Evolutionary conservation across 805 yeast genomes (phyloP).

Genomic region (Priceomyces fermenticarens): DNA sequence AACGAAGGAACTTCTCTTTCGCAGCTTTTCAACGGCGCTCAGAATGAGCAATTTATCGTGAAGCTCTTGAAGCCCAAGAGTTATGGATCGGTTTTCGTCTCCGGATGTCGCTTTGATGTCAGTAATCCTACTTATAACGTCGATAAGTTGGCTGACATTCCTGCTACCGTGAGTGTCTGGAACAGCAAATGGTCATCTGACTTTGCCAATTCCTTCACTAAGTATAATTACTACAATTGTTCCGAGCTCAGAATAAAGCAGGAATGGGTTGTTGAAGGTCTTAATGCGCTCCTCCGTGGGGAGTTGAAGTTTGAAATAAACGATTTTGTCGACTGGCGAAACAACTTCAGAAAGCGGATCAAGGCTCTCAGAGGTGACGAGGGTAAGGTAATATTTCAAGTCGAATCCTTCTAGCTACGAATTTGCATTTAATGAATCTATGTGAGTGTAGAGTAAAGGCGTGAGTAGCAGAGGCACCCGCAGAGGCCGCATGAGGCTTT

Average conservation of each 20-base stretch:
- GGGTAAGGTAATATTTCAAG: slow-evolving; percentile 30
- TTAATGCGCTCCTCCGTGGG: slow-evolving; percentile 20
- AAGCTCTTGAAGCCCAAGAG: slow-evolving; percentile 38
- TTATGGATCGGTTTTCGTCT: slow-evolving; percentile 28
- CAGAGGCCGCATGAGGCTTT: too few relatives aligned
- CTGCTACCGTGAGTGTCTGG: slow-evolving; percentile 27
- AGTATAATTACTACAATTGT: slow-evolving; percentile 36
- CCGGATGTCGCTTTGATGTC: slow-evolving; percentile 30
- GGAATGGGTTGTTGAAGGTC: slow-evolving; percentile 35
- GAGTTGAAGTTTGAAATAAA: slow-evolving; percentile 31
- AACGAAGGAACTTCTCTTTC: slow-evolving; percentile 11
- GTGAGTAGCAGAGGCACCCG: too few relatives aligned
- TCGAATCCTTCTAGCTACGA: slow-evolving; percentile 31
- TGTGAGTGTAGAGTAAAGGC: background rate
- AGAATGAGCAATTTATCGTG: slow-evolving; percentile 29
- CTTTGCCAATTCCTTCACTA: slow-evolving; percentile 26
- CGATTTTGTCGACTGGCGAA: slow-evolving; percentile 36
- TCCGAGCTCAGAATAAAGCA: slow-evolving; percentile 21
- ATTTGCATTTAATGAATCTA: background rate
- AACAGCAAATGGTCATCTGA: slow-evolving; percentile 29
- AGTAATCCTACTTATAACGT: slow-evolving; percentile 32
- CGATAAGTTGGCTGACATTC: slow-evolving; percentile 22
- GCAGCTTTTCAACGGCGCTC: slow-evolving; percentile 23
- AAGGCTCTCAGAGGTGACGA: slow-evolving; percentile 25
- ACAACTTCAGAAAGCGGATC: slow-evolving; percentile 26